Conservation (phyloP, 108 stramenopile species). For the Nitzschia palea region DNA sequence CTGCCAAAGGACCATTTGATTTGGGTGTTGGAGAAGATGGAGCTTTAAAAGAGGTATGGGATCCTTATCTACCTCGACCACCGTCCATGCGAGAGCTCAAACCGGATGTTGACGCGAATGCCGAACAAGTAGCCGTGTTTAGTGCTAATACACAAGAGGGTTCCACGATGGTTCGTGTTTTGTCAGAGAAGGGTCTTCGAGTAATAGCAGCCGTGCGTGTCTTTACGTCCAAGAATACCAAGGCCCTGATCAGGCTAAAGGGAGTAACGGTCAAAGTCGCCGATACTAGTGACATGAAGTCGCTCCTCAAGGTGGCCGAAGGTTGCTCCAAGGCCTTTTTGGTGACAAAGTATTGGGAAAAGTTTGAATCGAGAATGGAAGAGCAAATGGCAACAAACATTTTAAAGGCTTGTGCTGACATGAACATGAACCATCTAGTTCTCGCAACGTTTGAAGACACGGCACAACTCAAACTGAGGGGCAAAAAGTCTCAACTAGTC, state of each 20-base stretch:
- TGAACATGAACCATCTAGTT: constrained; percentile 37
- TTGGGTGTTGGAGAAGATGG: constrained; percentile 34
- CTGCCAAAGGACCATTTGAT: neutral
- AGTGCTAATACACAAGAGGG: constrained; percentile 58
- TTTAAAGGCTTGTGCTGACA: constrained; percentile 36
- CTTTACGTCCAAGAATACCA: constrained; percentile 42
- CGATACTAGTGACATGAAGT: constrained; percentile 42
- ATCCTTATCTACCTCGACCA: constrained; percentile 36
- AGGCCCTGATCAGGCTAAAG: constrained; percentile 42
- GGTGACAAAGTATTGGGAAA: constrained; percentile 53
- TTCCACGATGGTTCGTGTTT: constrained; percentile 42
- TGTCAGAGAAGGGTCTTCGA: constrained; percentile 45
- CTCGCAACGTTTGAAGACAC: constrained; percentile 60
- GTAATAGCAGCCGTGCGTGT: constrained; percentile 56
- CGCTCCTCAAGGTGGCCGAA: constrained; percentile 37
- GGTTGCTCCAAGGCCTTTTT: constrained; percentile 48
- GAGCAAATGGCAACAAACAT: constrained; percentile 47
- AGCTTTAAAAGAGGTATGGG: constrained; percentile 31
- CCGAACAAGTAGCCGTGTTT: constrained; percentile 47
- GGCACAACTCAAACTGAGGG: constrained; percentile 14
- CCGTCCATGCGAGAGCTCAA: constrained; percentile 33
- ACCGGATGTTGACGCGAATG: constrained; percentile 18
- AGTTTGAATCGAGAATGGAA: constrained; percentile 48
- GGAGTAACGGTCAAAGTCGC: constrained; percentile 51
- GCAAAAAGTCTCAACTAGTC: constrained; percentile 43